Conservation (phyloP, 805 yeast genomes). For the Metschnikowia noctiluminum region DNA sequence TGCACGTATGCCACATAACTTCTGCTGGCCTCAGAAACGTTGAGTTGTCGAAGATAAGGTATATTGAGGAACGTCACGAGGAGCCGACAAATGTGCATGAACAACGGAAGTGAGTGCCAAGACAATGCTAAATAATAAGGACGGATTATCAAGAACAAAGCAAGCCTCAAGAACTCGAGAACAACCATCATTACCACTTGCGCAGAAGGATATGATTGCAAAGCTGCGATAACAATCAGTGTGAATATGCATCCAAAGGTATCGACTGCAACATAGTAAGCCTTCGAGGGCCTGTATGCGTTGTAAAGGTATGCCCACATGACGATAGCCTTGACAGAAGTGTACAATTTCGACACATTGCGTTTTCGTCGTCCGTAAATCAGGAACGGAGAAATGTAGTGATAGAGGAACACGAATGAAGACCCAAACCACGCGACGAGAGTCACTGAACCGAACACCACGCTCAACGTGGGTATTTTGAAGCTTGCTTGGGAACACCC, state of each 20-base stretch:
- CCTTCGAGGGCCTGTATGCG: constrained; percentile 40
- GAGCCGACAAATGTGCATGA: constrained; percentile 37
- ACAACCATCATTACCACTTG: constrained; percentile 41
- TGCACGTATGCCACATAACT: constrained; percentile 45
- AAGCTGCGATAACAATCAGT: constrained; percentile 42
- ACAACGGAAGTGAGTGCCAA: constrained; percentile 30
- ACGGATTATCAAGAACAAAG: constrained; percentile 19
- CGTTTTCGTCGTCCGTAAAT: constrained; percentile 16
- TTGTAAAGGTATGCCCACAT: constrained; percentile 47
- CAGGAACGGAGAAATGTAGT: constrained; percentile 16
- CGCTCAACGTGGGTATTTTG: constrained; percentile 16
- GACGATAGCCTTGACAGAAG: constrained; percentile 45
- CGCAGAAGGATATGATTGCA: constrained; percentile 42
- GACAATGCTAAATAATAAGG: constrained; percentile 29
- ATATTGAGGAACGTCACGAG: constrained; percentile 41
- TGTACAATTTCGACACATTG: constrained; percentile 36
- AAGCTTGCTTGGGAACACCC: neutral
- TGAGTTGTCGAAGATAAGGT: constrained; percentile 38
- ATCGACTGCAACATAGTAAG: constrained; percentile 39
- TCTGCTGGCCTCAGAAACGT: constrained; percentile 34
- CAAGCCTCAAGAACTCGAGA: constrained; percentile 30
- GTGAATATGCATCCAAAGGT: constrained; percentile 25
- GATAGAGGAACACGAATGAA: constrained; percentile 11
- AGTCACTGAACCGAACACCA: constrained; percentile 32
- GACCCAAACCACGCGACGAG: constrained; percentile 18